phyloP scores from a whole-genome alignment of 2,329 filamentous ascomycete genomes.

The Arachnopeziza araneosa region DNA sequence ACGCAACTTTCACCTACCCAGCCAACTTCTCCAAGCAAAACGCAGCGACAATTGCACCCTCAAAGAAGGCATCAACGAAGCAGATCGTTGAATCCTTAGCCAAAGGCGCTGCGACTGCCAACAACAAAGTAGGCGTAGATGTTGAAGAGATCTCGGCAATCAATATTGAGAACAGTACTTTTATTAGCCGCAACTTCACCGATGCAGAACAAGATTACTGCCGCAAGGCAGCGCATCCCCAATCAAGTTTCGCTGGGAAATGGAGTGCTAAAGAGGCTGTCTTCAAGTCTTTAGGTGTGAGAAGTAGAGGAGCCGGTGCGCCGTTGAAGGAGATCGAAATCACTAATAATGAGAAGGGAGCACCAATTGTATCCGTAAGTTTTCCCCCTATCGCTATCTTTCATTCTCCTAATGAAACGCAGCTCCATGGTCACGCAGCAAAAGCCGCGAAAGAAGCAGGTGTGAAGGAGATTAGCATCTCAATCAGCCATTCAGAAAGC shows the following conservation, averaged over 20 bases:
- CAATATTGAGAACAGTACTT: slow-evolving; percentile 91
- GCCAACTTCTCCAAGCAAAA: slow-evolving; percentile 56
- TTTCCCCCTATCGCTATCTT: slow-evolving; percentile 4
- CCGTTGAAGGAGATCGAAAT: slow-evolving; percentile 95
- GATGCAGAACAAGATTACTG: slow-evolving; percentile 80
- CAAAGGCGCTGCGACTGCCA: slow-evolving; percentile 51
- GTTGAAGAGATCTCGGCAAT: slow-evolving; percentile 83
- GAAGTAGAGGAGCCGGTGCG: slow-evolving; percentile 82
- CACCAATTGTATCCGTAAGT: slow-evolving; percentile 79
- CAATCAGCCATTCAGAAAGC: slow-evolving; percentile 90
- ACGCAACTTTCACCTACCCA: slow-evolving; percentile 71
- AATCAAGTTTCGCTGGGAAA: slow-evolving; percentile 87
- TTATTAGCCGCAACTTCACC: slow-evolving; percentile 93
- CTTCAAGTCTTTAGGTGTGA: slow-evolving; percentile 91
- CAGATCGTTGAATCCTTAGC: slow-evolving; percentile 75
- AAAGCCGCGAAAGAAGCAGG: slow-evolving; percentile 78
- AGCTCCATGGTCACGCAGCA: slow-evolving; percentile 85
- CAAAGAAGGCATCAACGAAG: slow-evolving; percentile 49
- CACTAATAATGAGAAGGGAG: slow-evolving; percentile 70
- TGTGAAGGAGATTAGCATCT: slow-evolving; percentile 83
- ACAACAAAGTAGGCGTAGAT: slow-evolving; percentile 86
- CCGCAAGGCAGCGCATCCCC: slow-evolving; percentile 68
- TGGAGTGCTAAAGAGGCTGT: slow-evolving; percentile 99
- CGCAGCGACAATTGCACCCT: slow-evolving; percentile 42
- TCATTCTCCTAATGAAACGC: slow-evolving; percentile 14